Evolutionary conservation across 345 rosid genomes (phyloP).

Genomic region (Salix purpurea): DNA sequence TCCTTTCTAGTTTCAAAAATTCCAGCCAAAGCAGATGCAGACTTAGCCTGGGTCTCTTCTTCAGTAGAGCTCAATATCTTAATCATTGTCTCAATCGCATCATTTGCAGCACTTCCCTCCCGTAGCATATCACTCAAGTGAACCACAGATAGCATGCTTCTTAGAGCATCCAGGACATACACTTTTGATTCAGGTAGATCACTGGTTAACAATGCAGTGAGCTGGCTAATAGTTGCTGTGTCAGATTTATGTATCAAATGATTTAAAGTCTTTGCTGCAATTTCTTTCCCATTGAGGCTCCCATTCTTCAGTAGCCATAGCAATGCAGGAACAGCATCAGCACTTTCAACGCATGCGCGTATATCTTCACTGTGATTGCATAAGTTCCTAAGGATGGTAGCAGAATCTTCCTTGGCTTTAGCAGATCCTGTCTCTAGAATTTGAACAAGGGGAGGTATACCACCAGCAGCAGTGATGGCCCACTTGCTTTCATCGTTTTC

Average conservation of each 20-base stretch:
- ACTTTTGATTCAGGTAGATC: slow-evolving; percentile 96
- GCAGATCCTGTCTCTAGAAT: slow-evolving; percentile 96
- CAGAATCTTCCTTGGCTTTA: slow-evolving; percentile 99
- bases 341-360: slow-evolving; percentile 99
- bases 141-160: slow-evolving; percentile 92
- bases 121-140: slow-evolving; percentile 68
- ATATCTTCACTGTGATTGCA: slow-evolving; percentile 99
- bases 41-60: slow-evolving; percentile 95
- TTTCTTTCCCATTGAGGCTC: slow-evolving; percentile 93
- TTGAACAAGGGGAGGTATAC: slow-evolving; percentile 99
- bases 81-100: slow-evolving; percentile 95
- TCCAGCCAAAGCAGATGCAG: slow-evolving; percentile 92
- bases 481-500: slow-evolving; percentile 99
- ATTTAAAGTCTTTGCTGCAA: slow-evolving; percentile 94
- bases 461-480: slow-evolving; percentile 99
- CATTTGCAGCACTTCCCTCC: slow-evolving; percentile 98
- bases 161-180: slow-evolving; percentile 88
- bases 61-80: slow-evolving; percentile 76
- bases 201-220: slow-evolving; percentile 88
- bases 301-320: slow-evolving; percentile 98
- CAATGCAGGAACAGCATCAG: slow-evolving; percentile 99
- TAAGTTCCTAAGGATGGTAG: slow-evolving; percentile 87
- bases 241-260: slow-evolving; percentile 97
- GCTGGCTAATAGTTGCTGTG: slow-evolving; percentile 95
- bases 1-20: slow-evolving; percentile 78